Base-by-base conservation (phyloP, 2,329 filamentous ascomycete species). In the Apiospora rasikravindrae region DNA sequence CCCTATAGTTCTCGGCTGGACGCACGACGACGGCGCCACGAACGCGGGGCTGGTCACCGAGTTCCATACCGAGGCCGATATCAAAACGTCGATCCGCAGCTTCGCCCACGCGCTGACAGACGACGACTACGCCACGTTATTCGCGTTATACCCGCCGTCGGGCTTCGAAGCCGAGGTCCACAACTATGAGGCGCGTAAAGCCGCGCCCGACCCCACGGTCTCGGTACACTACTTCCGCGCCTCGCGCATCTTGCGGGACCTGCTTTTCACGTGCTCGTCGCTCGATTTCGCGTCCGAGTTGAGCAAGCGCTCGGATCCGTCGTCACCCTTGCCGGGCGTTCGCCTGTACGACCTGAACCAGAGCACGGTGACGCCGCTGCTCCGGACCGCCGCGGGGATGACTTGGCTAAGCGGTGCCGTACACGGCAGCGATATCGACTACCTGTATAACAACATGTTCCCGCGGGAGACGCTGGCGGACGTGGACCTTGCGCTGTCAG, bases 11-110 rank as follows among this genome's bases (percentile, higher is more conserved):
- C 76, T 74, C 57, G 76, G 76, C 26, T 80, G 78, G 77, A 69
- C 75, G 0, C 75, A 80, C 37, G 79, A 80, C 44, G 79, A 81
- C 67, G 78, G 78, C 45, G 74, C 71, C 19, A 73, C 72, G 11
- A 79, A 77, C 44, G 76, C 74, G 11, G 76, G 76, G 4, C 76
- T 75, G 1, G 76, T 77, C 1, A 24, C 73, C 1, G 10, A 53
- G 10, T 79, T 74, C 2, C 69, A 78, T 7, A 73, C 64, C 0
- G 76, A 79, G 57, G 75, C 76, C 1, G 74, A 76, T 44, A 78
- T 81, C 70, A 78, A 77, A 16, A 26, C 44, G 0, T 45, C 76
- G 1, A 72, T 80, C 53, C 72, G 71, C 33, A 64, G n/a, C 5
- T 76, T 79, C 24, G 67, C 77, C 1, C 73, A 75, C 19, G 69